A percentile compares a stretch with the other conserved stretches of the same genome.
Conservation (phyloP, 345 rosid genomes). For the Noccaea caerulescens region DNA sequence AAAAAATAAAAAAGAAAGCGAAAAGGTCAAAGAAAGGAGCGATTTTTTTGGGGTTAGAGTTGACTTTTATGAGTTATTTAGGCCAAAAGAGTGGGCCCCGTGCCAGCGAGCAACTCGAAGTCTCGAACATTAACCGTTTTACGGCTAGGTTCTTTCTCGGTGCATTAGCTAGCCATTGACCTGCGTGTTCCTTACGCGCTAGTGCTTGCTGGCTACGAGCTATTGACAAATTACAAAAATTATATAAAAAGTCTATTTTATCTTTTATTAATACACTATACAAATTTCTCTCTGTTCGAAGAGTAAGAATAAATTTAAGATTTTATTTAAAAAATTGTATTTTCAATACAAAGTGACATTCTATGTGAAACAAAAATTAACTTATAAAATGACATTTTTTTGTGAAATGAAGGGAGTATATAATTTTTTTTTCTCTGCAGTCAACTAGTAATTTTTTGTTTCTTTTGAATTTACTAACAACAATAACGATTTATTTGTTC, state of each 20-base stretch:
- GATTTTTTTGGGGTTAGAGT: neutral
- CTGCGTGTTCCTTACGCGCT: constrained; percentile 19
- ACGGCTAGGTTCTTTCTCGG: constrained; percentile 23
- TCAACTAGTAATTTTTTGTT: neutral
- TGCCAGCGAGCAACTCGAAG: neutral
- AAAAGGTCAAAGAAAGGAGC: constrained; percentile 33
- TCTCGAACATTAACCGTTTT: neutral
- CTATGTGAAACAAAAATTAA: no score
- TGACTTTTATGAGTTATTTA: constrained; percentile 14
- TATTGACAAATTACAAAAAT: neutral
- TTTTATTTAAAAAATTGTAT: no score
- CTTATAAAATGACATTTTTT: no score
- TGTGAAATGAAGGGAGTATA: no score
- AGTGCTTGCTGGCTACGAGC: constrained; percentile 13
- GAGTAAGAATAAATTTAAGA: no score
- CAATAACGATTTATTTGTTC: no score
- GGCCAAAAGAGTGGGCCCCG: neutral
- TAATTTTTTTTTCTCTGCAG: neutral
- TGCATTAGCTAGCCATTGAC: constrained; percentile 21
- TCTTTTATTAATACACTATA: no score
- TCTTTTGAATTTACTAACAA: neutral
- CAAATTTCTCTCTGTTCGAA: no score
- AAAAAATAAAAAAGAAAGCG: neutral
- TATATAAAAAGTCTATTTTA: no score
- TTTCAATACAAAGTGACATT: no score